phyloP scores from a whole-genome alignment of 192 early-diverging fungal species.

The Chytriomyces confervae region DNA sequence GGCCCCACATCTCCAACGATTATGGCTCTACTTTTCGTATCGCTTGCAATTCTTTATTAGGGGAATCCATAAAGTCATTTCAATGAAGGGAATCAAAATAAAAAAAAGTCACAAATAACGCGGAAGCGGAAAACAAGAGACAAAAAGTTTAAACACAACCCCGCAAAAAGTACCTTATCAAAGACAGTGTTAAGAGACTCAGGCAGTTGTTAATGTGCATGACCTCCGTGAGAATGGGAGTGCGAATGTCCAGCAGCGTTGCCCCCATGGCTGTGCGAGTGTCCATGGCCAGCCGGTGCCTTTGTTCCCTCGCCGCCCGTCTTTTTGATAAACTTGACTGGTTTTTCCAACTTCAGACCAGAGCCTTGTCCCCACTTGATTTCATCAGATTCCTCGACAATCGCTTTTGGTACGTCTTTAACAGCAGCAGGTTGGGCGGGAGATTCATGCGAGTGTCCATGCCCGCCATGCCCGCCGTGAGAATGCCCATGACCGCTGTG shows the following conservation, averaged over 20 bases:
- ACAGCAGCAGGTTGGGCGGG: neutral
- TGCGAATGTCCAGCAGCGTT: conserved; percentile 10
- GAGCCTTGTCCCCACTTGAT: neutral
- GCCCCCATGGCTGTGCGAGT: conserved; percentile 1
- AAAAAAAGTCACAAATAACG: no score
- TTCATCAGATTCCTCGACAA: neutral
- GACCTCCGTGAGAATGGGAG: conserved; percentile 15
- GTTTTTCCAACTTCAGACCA: conserved; percentile 20
- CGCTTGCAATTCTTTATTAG: neutral
- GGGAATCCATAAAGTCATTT: neutral
- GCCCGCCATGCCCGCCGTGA: neutral
- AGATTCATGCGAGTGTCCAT: conserved; percentile 7
- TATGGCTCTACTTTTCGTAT: neutral
- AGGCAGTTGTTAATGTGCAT: neutral
- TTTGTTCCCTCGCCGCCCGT: neutral
- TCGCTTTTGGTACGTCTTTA: neutral
- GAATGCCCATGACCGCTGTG: neutral
- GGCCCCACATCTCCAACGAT: neutral
- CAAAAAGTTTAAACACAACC: no score
- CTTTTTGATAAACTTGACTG: conserved; percentile 26
- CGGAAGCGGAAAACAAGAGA: no score
- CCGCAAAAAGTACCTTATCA: no score
- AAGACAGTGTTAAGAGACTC: no score
- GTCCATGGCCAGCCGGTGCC: neutral
- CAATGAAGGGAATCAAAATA: no score